Conservation (phyloP, 2,329 filamentous ascomycete species). For the Daldinia eschscholtzii region DNA sequence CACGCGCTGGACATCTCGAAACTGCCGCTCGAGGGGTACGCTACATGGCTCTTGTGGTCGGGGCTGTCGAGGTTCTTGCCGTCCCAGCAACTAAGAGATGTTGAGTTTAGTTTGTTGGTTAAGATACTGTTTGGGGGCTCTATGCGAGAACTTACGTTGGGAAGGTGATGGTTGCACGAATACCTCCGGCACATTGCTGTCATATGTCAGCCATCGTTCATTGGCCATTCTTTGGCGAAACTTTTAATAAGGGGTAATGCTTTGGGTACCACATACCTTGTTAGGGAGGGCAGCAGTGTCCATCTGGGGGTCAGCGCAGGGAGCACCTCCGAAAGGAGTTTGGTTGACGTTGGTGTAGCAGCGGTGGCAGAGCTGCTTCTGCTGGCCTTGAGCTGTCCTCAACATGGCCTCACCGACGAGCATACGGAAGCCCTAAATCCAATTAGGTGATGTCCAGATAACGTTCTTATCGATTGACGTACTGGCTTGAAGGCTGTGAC, state of each 20-base stretch:
- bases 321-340: conserved; percentile 45
- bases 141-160: conserved; percentile 34
- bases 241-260: neutral
- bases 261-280: conserved; percentile 9
- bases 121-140: neutral
- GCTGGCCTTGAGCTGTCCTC: conserved; percentile 35
- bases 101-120: conserved; percentile 3
- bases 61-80: conserved; percentile 49
- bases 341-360: conserved; percentile 46
- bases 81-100: conserved; percentile 46
- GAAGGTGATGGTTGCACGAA: conserved; percentile 46
- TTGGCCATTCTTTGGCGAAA: neutral
- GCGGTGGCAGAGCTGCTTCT: conserved; percentile 46
- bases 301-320: conserved; percentile 44
- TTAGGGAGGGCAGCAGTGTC: conserved; percentile 39
- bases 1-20: conserved; percentile 44
- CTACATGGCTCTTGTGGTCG: conserved; percentile 49
- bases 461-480: conserved; percentile 2
- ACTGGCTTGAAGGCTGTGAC: conserved; percentile 47
- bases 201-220: neutral
- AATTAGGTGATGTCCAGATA: neutral
- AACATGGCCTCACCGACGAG: conserved; percentile 45
- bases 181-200: conserved; percentile 40
- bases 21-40: conserved; percentile 40
- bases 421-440: conserved; percentile 46